phyloP scores from a whole-genome alignment of 495 filamentous ascomycete genomes.

The Xylaria telfairii region DNA sequence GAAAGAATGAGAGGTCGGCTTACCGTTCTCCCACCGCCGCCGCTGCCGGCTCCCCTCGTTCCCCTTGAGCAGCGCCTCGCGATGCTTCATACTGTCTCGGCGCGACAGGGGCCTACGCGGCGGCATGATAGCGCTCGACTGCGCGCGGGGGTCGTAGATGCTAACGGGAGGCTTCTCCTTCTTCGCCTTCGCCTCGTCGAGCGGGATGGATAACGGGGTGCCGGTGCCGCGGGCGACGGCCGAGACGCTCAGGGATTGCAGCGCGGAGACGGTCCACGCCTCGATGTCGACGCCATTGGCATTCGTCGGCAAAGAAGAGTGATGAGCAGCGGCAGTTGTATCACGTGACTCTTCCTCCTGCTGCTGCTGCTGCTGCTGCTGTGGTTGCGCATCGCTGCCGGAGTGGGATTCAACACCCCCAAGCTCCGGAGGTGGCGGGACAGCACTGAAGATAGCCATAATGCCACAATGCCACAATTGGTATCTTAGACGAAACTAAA shows the following conservation, averaged over 20 bases:
- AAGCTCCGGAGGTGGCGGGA: conserved; percentile 45
- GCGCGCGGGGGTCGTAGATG: conserved; percentile 34
- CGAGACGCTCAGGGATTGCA: conserved; percentile 56
- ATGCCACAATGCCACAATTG: not conserved
- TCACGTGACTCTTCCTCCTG: conserved; percentile 24
- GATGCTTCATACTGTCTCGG: conserved; percentile 52
- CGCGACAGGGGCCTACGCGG: conserved; percentile 44
- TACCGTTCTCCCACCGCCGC: conserved; percentile 96
- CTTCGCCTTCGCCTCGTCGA: conserved; percentile 40
- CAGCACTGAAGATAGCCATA: conserved; percentile 49
- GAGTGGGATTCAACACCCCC: conserved; percentile 10
- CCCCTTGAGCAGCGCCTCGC: conserved; percentile 85
- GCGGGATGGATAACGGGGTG: conserved; percentile 53
- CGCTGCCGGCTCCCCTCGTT: conserved; percentile 90
- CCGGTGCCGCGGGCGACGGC: conserved; percentile 51
- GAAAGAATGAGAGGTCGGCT: not conserved
- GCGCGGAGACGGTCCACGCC: conserved; percentile 55
- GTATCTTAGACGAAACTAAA: not conserved
- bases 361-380: conserved; percentile 29
- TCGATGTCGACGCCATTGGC: conserved; percentile 50
- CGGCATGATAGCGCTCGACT: conserved; percentile 36
- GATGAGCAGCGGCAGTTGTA: conserved; percentile 13
- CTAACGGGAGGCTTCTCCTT: conserved; percentile 32
- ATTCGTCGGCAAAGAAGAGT: conserved; percentile 6
- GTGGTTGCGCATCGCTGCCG: conserved; percentile 23